Evolutionary conservation across 352 stramenopile genomes (phyloP), one percentile per base, ranked within the genome.

Genomic region (Pythium brassicae): DNA sequence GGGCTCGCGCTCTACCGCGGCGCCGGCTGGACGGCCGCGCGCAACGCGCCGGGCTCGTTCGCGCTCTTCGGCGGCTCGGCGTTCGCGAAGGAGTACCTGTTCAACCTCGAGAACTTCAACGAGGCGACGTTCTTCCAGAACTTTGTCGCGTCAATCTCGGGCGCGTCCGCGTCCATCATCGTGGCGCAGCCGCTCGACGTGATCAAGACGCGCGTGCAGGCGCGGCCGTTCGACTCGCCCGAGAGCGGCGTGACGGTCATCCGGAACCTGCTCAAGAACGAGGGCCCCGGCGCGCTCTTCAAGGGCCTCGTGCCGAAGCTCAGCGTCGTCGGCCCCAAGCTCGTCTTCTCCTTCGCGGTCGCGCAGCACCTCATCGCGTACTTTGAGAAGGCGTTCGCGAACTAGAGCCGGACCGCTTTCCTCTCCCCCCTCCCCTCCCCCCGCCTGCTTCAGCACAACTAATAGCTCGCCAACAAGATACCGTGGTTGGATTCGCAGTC

Each of bases 321-420:
- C 34, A 83, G 95, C 23, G 91, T 98, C 12, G 92, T 98, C 45
- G 94, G 93, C 25, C 94, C 94, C 15, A 98, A 98, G 78, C 87
- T 98, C 53, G 84, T 98, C 46, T 98, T 98, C 77, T 98, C 91
- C 32, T 98, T 98, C 73, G 95, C 93, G 0, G 83, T 98, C 53
- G 94, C 94, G 55, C 94, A 98, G 69, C 90, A 97, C 62, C 71
- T 97, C 25, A 98, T 98, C 65, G 87, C 77, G 49, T 90, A 97
- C 78, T 97, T 98, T 52, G 89, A 97, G 66, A 93, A 93, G 71
- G 64, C 71, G 19, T 92, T 93, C 40, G 50, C 5, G 29, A 35
- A 61, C 47, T 57, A 67, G 39, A 57, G 47, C 19, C 35, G 12
- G 25, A 20, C 20, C 14, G 14, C 20, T 8, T 15, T 42, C 43